Percentiles rank a stretch among this genome's conserved stretches.
phyloP scores from a whole-genome alignment of 495 filamentous ascomycete genomes.

The Wilcoxina mikolae region DNA sequence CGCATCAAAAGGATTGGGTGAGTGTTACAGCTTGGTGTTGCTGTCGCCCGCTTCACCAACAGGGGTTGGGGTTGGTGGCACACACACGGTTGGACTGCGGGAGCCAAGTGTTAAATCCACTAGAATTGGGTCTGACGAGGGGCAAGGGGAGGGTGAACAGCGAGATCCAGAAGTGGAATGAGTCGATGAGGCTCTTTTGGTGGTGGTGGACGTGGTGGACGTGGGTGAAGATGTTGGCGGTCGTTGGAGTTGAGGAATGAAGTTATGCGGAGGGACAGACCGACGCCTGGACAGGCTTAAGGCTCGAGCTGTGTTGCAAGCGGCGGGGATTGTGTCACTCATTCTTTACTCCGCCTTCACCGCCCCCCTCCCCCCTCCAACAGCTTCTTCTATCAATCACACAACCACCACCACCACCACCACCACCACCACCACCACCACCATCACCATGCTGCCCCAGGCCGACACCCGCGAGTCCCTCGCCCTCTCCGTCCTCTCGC shows the following conservation, averaged over 20 bases:
- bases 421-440: not conserved
- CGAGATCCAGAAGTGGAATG: not conserved
- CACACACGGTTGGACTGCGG: not conserved
- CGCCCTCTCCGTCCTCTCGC: constrained; percentile 22
- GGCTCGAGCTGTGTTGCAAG: too few species aligned
- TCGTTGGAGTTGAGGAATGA: constrained; percentile 3
- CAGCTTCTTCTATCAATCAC: not conserved
- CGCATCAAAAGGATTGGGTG: constrained; percentile 5
- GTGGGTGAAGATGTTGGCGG: not conserved
- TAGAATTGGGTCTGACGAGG: not conserved
- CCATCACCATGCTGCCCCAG: constrained; percentile 11
- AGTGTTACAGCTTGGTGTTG: not conserved
- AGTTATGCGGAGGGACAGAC: too few species aligned
- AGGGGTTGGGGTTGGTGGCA: not conserved
- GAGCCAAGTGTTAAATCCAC: too few species aligned
- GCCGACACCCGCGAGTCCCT: constrained; percentile 9
- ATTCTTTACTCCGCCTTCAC: constrained; percentile 4
- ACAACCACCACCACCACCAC: not conserved
- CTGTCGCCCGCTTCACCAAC: not conserved
- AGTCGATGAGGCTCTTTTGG: constrained; percentile 3
- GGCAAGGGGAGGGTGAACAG: not conserved
- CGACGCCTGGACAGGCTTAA: too few species aligned
- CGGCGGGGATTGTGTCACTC: constrained; percentile 23
- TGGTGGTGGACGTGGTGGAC: not conserved
- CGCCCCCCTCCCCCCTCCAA: not conserved